Evolutionary conservation across 371 early-diverging fungal species (phyloP), one percentile per base, ranked within the genome.

Genomic region (Vairimorpha apis): DNA sequence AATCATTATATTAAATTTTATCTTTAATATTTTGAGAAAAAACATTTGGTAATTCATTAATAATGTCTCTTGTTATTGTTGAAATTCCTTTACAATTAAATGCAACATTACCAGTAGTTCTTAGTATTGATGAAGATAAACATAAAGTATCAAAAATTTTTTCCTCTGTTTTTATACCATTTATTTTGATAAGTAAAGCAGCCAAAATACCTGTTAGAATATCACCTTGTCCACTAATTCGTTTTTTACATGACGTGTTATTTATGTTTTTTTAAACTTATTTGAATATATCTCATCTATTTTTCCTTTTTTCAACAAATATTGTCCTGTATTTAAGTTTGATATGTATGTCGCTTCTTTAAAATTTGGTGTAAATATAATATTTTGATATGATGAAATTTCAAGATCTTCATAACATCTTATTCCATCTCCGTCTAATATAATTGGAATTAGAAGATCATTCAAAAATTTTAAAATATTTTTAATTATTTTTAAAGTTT

Each of bases 171-270:
- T 32, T n/a, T 27, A n/a, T 23, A 38, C 13, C 21, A 13, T 65
- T 56, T 0, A 33, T 27, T 44, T 55, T 55, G 13, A 64, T 67
- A n/a, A 80, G 25, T 18, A 69, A 27, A 4, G 77, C 55, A 23
- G 90, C 91, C 29, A 92, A 74, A 10, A 88, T 76, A 1, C 97
- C 97, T 16, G 90, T 84, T 25, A 95, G 83, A n/a, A 97, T 84
- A 81, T 97, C 97, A 14, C 97, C 97, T 81, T 94, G 95, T 5
- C 97, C 96, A 14, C 96, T 95, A 76, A 92, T 91, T n/a, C 97
- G 85, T 70, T 92, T 88, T 33, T 88, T 80, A 1, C 90, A 88
- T 18, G 91, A 90, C 75, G 84, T 60, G 86, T 86, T 65, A 12
- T 43, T 21, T 23, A 77, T 29, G 8, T 27, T 43, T 8, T 62